Base-by-base conservation (phyloP, 768 basidiomycete species). In the Fomitopsis serialis region DNA sequence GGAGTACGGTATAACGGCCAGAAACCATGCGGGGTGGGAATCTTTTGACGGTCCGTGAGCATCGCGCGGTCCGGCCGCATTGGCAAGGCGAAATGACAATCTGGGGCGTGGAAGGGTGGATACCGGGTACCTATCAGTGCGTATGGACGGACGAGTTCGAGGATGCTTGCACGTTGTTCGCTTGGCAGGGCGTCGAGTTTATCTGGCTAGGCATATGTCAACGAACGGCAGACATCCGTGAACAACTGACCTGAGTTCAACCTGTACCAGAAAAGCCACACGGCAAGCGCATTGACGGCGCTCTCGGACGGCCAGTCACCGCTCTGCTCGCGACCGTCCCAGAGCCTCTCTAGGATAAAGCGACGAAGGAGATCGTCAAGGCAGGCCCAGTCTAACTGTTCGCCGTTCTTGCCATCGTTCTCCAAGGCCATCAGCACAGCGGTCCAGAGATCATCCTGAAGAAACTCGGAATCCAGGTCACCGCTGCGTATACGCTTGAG, bases 181-280 rank as follows among this genome's bases (percentile, higher is more conserved):
- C 42, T 22, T 11, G 55, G 24, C 52, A 59, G 57, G 21, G 58
- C 29, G 13, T 35, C 50, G 27, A 66, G 35, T 6, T 51, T 42
- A 22, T 57, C 58, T 62, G 51, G 24, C 42, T 3, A 2, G 35
- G 19, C 6, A 23, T 10, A 25, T 34, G 6, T n/a, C 25, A 42
- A 13, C 11, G 42, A 40, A 25, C 36, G 42, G 12, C 17, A 50
- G 22, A 50, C 37, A 45, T 34, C 1, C 12, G 19, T 24, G n/a
- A 25, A 48, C 40, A 11, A 40, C 76, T 45, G 32, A 82, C 81
- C 68, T 58, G 70, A 62, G 9, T 80, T 76, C 3, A 74, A 76
- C 24, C 78, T 73, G 62, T 81, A 72, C 85, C 85, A 88, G 53
- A 81, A 66, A 0, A 86, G 51, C 83, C 84, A 87, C 19, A 88